phyloP scores from a whole-genome alignment of 495 filamentous ascomycete genomes.

The Trichoderma asperelloides region DNA sequence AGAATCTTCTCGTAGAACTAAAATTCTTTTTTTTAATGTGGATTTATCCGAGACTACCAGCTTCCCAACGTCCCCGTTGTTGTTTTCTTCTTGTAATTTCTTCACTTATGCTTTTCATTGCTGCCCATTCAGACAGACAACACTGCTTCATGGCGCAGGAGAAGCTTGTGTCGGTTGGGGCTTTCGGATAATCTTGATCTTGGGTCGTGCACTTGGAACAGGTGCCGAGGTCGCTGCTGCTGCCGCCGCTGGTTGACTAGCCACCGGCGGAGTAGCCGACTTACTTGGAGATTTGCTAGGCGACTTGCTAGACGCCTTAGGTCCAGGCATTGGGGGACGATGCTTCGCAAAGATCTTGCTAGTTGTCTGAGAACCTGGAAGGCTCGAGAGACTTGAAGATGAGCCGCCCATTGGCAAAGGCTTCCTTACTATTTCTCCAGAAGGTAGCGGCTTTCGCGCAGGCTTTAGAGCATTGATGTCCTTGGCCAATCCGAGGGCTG shows the following conservation, averaged over 20 bases:
- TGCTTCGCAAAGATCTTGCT: constrained; percentile 1
- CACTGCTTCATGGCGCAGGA: background rate
- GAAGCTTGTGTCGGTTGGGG: background rate
- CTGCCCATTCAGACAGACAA: background rate
- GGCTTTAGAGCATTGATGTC: background rate
- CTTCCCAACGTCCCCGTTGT: background rate
- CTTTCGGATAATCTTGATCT: constrained; percentile 11
- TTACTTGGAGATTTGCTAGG: background rate
- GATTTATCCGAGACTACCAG: background rate
- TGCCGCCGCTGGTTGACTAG: background rate
- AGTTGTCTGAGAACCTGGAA: background rate
- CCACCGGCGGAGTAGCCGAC: background rate
- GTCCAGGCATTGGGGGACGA: background rate
- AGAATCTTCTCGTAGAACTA: background rate
- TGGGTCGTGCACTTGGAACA: background rate
- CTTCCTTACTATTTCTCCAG: constrained; percentile 7
- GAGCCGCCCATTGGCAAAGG: constrained; percentile 7
- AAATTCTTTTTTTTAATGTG: background rate
- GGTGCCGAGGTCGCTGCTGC: background rate
- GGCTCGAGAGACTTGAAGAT: background rate
- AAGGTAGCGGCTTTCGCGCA: constrained; percentile 7
- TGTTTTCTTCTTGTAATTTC: background rate
- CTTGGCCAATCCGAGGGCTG: background rate
- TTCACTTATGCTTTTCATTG: background rate
- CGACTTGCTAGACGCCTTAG: background rate